These are phyloP conservation scores for Moricandia arvensis DNA, from an alignment of 345 rosid species.

Conservation along the genomic window DNA sequence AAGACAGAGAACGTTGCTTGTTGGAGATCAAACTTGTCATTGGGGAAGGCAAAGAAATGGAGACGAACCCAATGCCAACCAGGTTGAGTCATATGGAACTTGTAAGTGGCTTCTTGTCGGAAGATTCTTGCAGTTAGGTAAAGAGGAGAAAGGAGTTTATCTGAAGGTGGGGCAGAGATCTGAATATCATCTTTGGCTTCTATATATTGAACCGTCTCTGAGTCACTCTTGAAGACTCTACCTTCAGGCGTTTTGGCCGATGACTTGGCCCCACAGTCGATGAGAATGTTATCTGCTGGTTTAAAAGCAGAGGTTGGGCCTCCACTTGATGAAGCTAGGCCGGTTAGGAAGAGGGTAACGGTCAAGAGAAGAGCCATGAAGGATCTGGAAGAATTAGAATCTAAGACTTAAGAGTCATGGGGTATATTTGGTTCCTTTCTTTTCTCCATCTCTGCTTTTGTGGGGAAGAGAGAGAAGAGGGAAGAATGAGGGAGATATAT, in stretches of 20 bases:
- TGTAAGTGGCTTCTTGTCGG: conserved; percentile 44
- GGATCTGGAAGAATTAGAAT: conserved; percentile 23
- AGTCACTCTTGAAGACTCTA: conserved; percentile 54
- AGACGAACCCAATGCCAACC: conserved; percentile 81
- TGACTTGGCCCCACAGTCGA: conserved; percentile 54
- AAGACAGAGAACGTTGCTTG: conserved; percentile 52
- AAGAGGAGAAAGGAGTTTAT: conserved; percentile 48
- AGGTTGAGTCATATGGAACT: conserved; percentile 43
- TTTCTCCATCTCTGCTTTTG: conserved; percentile 66
- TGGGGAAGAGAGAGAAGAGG: conserved; percentile 33
- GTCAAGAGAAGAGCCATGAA: conserved; percentile 54
- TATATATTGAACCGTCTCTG: conserved; percentile 40
- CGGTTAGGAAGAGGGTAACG: conserved; percentile 30
- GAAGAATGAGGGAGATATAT: conserved; percentile 5
- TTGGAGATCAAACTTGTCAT: conserved; percentile 45
- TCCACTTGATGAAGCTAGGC: conserved; percentile 14
- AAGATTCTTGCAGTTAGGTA: conserved; percentile 58
- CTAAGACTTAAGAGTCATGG: conserved; percentile 27
- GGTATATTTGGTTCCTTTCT: conserved; percentile 26
- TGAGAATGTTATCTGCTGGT: conserved; percentile 55
- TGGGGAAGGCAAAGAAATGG: conserved; percentile 52
- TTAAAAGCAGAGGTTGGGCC: conserved; percentile 22
- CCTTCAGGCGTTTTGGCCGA: conserved; percentile 50
- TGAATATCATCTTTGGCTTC: conserved; percentile 50
- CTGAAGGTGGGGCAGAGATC: conserved; percentile 42